Evolutionary conservation across 129 eudicot species (phyloP).

Genomic region (Flaveria trinervia): DNA sequence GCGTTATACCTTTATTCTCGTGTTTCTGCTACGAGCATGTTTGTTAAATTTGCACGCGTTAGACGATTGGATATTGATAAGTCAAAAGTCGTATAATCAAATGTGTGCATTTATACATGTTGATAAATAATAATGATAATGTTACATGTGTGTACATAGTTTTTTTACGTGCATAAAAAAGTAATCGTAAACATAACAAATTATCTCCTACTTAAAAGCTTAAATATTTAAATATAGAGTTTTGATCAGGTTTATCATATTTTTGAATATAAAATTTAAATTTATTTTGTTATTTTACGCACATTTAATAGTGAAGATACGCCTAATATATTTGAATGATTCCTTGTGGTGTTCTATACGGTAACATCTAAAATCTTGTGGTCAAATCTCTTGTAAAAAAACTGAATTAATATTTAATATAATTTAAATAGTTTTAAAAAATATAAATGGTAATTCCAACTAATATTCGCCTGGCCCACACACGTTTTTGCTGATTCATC

Average conservation of each 20-base stretch:
- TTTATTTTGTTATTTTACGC: not conserved
- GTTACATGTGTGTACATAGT: not conserved
- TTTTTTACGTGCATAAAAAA: too few species aligned
- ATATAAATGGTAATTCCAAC: not conserved
- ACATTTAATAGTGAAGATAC: not conserved
- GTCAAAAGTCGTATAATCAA: not conserved
- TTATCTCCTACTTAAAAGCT: not conserved
- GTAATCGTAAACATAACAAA: not conserved
- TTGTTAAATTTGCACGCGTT: too few species aligned
- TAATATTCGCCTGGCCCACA: slow-evolving; percentile 30
- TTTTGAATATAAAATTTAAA: too few species aligned
- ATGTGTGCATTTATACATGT: not conserved
- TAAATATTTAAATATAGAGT: not conserved
- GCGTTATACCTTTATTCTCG: not conserved
- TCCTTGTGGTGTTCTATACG: not conserved
- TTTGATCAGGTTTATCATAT: not conserved
- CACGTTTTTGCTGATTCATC: slow-evolving; percentile 34
- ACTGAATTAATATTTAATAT: not conserved
- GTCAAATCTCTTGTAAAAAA: not conserved
- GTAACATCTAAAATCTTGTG: not conserved
- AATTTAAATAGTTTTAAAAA: not conserved
- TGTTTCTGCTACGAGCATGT: not conserved
- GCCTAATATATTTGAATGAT: not conserved
- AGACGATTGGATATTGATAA: not conserved
- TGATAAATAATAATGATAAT: not conserved